Conservation (phyloP, 768 basidiomycete species). For the Hericium coralloides region DNA sequence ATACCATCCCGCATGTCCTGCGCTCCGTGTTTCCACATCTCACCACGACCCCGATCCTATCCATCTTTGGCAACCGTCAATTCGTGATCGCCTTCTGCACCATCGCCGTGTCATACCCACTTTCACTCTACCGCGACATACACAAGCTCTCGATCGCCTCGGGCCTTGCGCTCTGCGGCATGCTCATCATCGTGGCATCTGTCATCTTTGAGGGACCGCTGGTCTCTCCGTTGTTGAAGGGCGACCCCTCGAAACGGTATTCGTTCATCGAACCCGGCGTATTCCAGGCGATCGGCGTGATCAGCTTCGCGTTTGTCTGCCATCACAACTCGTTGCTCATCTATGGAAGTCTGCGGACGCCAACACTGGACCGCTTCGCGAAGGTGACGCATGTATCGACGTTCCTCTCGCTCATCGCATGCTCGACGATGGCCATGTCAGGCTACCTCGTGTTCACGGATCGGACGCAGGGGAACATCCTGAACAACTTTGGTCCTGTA, state of each 20-base stretch:
- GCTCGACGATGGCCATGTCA: constrained; percentile 73
- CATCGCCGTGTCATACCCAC: constrained; percentile 82
- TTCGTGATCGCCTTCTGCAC: constrained; percentile 88
- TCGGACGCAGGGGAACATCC: constrained; percentile 88
- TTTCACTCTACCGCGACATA: constrained; percentile 94
- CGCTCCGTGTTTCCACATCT: constrained; percentile 71
- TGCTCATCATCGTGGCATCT: constrained; percentile 85
- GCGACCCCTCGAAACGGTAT: constrained; percentile 65
- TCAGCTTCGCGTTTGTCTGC: constrained; percentile 93
- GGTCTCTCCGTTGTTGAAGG: constrained; percentile 64
- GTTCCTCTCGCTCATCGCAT: constrained; percentile 73
- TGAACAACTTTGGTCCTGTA: constrained; percentile 88
- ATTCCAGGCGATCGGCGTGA: constrained; percentile 95
- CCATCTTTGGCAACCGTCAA: constrained; percentile 73
- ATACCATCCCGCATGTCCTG: constrained; percentile 93
- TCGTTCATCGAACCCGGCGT: constrained; percentile 72
- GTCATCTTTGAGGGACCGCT: constrained; percentile 80
- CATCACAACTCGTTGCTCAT: constrained; percentile 97
- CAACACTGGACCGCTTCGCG: constrained; percentile 90
- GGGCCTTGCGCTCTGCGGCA: constrained; percentile 83
- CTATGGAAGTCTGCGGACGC: constrained; percentile 87
- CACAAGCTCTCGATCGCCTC: constrained; percentile 94
- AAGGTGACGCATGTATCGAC: constrained; percentile 92
- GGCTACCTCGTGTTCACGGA: constrained; percentile 87
- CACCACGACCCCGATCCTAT: constrained; percentile 59